These are phyloP conservation scores for Penicillium paxilli DNA, from an alignment of 495 filamentous ascomycete genomes.

Conservation along the genomic window DNA sequence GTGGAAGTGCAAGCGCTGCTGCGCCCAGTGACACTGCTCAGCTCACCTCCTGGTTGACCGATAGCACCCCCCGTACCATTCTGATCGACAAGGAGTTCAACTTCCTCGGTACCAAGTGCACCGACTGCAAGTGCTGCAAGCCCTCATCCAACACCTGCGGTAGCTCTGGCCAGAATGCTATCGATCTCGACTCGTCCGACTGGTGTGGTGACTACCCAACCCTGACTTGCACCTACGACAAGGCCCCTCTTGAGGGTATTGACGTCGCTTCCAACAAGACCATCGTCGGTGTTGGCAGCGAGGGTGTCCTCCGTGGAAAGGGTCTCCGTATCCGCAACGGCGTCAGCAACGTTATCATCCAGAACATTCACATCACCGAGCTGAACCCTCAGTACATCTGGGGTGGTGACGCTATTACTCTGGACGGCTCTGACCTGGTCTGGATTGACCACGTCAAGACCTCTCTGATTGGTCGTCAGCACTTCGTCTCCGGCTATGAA, in stretches of 20 bases:
- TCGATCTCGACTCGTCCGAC: constrained; percentile 24
- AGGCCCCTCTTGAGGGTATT: constrained; percentile 34
- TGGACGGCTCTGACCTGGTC: constrained; percentile 31
- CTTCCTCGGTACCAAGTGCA: constrained; percentile 40
- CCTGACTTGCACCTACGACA: constrained; percentile 36
- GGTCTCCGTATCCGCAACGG: constrained; percentile 39
- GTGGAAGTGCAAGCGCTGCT: constrained; percentile 44
- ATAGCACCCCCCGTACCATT: constrained; percentile 46
- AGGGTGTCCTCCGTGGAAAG: constrained; percentile 41
- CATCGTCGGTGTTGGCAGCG: constrained; percentile 32
- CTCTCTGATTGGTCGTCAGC: constrained; percentile 30
- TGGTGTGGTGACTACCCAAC: constrained; percentile 32
- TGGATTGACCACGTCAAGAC: constrained; percentile 45
- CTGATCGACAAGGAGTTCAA: constrained; percentile 49
- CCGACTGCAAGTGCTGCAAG: constrained; percentile 35
- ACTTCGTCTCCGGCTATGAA: constrained; percentile 28
- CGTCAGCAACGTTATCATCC: constrained; percentile 43
- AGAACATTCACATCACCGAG: constrained; percentile 46
- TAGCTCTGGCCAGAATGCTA: constrained; percentile 29
- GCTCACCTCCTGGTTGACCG: constrained; percentile 32
- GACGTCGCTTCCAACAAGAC: constrained; percentile 40
- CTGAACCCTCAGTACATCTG: constrained; percentile 44
- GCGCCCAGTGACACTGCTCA: constrained; percentile 42
- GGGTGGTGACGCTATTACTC: constrained; percentile 41
- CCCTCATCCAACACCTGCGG: constrained; percentile 27